A percentile compares a stretch with the other conserved stretches of the same genome.
Conservation (phyloP, 176 grass and related monocot species). For the Avena atlantica region DNA sequence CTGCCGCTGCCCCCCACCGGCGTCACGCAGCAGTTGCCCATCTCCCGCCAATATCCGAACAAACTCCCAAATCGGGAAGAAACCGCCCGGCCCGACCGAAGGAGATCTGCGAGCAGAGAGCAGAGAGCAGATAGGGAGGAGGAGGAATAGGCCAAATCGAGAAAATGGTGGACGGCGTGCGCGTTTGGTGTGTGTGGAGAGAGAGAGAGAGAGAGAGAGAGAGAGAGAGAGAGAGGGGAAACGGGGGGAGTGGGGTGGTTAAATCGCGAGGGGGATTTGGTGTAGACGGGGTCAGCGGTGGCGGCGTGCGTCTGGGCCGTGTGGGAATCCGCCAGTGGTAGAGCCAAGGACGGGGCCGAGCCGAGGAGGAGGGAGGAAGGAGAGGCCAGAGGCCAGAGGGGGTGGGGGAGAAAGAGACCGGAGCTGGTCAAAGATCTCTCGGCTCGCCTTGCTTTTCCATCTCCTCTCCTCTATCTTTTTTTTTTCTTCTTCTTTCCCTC, state of each 20-base stretch:
- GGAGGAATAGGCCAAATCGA: background rate
- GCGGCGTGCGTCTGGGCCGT: constrained; percentile 38
- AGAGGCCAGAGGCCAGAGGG: background rate
- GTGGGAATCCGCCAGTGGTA: constrained; percentile 54
- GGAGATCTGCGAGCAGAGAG: constrained; percentile 41
- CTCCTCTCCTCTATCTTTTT: too few species aligned
- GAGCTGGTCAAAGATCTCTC: constrained; percentile 51
- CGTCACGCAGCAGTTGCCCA: constrained; percentile 86
- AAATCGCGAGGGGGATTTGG: constrained; percentile 48
- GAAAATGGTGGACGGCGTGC: constrained; percentile 43
- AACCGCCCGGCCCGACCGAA: background rate
- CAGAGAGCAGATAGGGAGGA: too few species aligned
- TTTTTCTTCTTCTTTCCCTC: background rate
- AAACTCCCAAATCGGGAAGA: constrained; percentile 31
- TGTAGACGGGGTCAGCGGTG: constrained; percentile 55
- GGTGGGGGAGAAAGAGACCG: background rate
- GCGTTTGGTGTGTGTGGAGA: constrained; percentile 29
- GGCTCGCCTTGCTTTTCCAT: background rate
- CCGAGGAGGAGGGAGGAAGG: background rate
- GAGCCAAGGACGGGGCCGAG: constrained; percentile 35
- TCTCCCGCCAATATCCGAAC: constrained; percentile 38
- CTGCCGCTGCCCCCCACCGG: constrained; percentile 27
- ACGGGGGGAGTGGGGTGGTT: constrained; percentile 31
- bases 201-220: constrained; percentile 13
- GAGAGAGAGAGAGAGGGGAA: too few species aligned